phyloP scores from a whole-genome alignment of 768 basidiomycete genomes.

The Pisolithus albus region DNA sequence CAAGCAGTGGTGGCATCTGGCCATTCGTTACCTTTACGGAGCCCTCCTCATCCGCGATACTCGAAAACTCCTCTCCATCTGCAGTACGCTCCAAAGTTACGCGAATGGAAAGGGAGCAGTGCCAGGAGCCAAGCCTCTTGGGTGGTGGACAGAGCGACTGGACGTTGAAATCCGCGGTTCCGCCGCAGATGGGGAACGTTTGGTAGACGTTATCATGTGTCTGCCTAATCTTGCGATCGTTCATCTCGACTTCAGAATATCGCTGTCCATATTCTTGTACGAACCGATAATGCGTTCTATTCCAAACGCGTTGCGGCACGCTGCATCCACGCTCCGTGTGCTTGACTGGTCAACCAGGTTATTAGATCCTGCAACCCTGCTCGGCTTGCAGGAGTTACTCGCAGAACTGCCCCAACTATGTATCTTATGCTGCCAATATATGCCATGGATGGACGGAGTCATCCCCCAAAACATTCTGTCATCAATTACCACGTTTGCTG shows the following conservation, averaged over 20 bases:
- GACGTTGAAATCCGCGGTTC: constrained; percentile 19
- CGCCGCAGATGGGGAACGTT: constrained; percentile 1
- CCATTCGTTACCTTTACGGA: constrained; percentile 17
- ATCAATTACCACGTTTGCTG: neutral
- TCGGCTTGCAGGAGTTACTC: neutral
- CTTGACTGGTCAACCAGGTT: constrained; percentile 10
- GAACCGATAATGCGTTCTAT: constrained; percentile 2
- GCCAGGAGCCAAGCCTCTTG: constrained; percentile 8
- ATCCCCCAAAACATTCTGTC: constrained; percentile 6
- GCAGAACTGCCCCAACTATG: constrained; percentile 13
- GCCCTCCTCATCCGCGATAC: constrained; percentile 14
- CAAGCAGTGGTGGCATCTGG: constrained; percentile 23
- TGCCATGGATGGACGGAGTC: constrained; percentile 4
- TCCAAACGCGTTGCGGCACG: constrained; percentile 9
- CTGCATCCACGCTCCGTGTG: constrained; percentile 16
- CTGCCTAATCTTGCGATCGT: constrained; percentile 16
- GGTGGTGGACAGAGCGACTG: constrained; percentile 18
- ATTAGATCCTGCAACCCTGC: neutral
- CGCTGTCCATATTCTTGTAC: neutral
- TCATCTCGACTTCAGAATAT: constrained; percentile 6
- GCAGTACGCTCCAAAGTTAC: constrained; percentile 8
- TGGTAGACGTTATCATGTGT: constrained; percentile 10
- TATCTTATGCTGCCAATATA: constrained; percentile 6
- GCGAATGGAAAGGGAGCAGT: constrained; percentile 7
- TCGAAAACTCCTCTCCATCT: constrained; percentile 17